A percentile compares a stretch with the other conserved stretches of the same genome.
phyloP scores from a whole-genome alignment of 768 basidiomycete species.

The Termitomyces heimii region DNA sequence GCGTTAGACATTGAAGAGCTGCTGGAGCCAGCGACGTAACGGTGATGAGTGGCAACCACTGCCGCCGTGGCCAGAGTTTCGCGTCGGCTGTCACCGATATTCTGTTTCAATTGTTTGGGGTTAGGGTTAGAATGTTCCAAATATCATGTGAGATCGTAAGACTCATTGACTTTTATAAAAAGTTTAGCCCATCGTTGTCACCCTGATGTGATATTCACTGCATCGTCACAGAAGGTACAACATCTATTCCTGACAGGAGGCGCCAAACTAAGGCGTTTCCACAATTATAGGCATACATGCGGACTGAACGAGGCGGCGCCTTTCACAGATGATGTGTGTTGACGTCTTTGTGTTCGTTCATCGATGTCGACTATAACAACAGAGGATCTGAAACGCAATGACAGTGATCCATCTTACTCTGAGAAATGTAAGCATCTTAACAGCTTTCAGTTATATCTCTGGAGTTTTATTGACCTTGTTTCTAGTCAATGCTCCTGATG shows the following conservation, averaged over 20 bases:
- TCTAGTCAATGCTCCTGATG: slow-evolving; percentile 3
- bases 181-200: no score
- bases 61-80: neutral
- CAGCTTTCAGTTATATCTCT: no score
- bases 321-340: neutral
- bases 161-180: no score
- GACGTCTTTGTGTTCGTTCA: neutral
- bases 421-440: neutral
- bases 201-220: no score
- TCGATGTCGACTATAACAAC: neutral
- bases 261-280: neutral
- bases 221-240: no score
- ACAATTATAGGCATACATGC: neutral
- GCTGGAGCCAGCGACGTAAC: neutral
- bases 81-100: neutral
- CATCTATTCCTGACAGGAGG: neutral
- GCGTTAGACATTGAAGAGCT: slow-evolving; percentile 37
- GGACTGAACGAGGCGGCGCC: neutral
- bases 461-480: neutral
- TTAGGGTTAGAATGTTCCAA: neutral
- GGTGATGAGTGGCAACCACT: neutral
- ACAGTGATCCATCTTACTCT: neutral
- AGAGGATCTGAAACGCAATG: neutral
- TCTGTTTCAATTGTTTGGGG: neutral
- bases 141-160: no score